Percentiles rank a stretch among this genome's conserved stretches.
These are phyloP conservation scores for Polygonum aviculare DNA, from an alignment of 148 eudicot species.

Conservation along the genomic window DNA sequence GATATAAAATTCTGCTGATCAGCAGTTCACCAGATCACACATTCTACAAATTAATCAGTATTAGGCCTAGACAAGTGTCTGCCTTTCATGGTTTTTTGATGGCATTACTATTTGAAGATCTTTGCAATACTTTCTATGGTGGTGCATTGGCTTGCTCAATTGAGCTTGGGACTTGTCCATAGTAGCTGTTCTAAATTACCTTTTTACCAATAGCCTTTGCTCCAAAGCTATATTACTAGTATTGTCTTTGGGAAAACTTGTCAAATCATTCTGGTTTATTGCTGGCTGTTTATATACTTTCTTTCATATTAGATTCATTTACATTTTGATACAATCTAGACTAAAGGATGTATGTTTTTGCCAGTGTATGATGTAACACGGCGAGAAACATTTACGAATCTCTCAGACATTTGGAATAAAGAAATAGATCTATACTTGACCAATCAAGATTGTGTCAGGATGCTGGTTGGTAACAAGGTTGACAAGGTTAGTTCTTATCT, in stretches of 20 bases:
- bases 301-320: not conserved
- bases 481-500: conserved; percentile 12
- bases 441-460: conserved; percentile 17
- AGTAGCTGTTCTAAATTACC: not conserved
- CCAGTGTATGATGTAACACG: conserved; percentile 17
- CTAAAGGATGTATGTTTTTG: not conserved
- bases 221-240: not conserved
- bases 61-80: not conserved
- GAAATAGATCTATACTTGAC: conserved; percentile 15
- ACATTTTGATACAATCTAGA: not conserved
- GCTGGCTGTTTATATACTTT: not conserved
- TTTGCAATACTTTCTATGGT: not conserved
- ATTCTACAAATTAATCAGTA: not conserved
- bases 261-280: not conserved
- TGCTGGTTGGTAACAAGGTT: conserved; percentile 19
- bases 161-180: not conserved
- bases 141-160: not conserved
- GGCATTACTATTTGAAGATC: not conserved
- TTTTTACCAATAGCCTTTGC: not conserved
- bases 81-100: not conserved
- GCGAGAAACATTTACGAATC: conserved; percentile 13
- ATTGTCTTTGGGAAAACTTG: not conserved
- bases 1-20: not conserved
- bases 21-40: not conserved
- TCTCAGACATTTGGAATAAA: conserved; percentile 16